Conservation (phyloP, 768 basidiomycete species). For the Megacollybia marginata region DNA sequence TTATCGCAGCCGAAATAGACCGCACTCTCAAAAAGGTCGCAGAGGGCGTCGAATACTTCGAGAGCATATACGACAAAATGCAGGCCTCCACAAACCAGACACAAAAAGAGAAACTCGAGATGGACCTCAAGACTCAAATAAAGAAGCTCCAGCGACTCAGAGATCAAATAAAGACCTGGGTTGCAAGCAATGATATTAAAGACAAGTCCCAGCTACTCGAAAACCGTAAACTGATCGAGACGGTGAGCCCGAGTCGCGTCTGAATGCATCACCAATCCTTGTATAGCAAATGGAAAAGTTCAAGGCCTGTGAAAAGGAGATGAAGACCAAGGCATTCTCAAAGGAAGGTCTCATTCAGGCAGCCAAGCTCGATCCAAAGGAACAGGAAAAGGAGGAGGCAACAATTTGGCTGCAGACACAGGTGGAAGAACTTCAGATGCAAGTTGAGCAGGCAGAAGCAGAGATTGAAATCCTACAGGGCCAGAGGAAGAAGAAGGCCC, state of each 20-base stretch:
- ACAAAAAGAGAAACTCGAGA: constrained; percentile 98
- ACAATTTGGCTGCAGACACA: constrained; percentile 80
- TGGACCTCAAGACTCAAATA: constrained; percentile 95
- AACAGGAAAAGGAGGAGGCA: constrained; percentile 91
- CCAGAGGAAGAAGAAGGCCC: constrained; percentile 66
- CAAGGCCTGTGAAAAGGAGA: constrained; percentile 99
- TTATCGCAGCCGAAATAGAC: constrained; percentile 89
- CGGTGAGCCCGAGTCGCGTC: constrained; percentile 47
- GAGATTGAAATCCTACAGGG: constrained; percentile 86
- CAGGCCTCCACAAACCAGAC: constrained; percentile 92
- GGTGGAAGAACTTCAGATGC: constrained; percentile 88
- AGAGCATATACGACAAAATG: constrained; percentile 98
- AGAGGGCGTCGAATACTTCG: constrained; percentile 93
- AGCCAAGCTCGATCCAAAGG: constrained; percentile 91
- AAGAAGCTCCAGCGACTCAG: constrained; percentile 85
- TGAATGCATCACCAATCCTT: neutral
- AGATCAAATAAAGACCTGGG: constrained; percentile 94
- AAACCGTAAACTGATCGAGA: constrained; percentile 93
- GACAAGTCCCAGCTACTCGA: constrained; percentile 92
- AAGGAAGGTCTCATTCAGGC: constrained; percentile 96
- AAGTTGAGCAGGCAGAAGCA: constrained; percentile 91
- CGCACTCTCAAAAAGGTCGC: constrained; percentile 95
- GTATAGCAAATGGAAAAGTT: constrained; percentile 99
- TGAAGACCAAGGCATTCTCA: constrained; percentile 99
- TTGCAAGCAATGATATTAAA: constrained; percentile 96